A percentile compares a stretch with the other conserved stretches of the same genome.
These are phyloP conservation scores for Arthrobotrys conoides DNA, from an alignment of 2,329 filamentous ascomycete genomes.

Conservation along the genomic window DNA sequence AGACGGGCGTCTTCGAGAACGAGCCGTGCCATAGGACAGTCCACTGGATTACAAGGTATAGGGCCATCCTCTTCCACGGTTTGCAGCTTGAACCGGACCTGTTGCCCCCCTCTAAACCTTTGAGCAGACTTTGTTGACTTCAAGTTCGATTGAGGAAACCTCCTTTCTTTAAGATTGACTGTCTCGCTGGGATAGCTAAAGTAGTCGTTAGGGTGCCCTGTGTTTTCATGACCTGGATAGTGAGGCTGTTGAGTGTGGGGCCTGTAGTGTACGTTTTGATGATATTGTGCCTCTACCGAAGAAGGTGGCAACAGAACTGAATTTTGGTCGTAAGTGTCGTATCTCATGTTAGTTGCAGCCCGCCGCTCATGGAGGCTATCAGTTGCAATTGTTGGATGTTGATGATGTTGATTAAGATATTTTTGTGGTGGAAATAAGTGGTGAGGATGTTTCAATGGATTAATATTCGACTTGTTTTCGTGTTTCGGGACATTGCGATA, in stretches of 20 bases:
- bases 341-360: slow-evolving; percentile 29
- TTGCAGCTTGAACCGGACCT: slow-evolving; percentile 38
- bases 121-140: slow-evolving; percentile 31
- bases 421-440: slow-evolving; percentile 24
- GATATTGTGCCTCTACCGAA: slow-evolving; percentile 6
- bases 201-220: slow-evolving; percentile 21
- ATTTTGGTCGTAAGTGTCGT: slow-evolving; percentile 30
- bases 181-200: slow-evolving; percentile 42
- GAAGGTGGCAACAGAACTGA: neutral
- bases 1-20: slow-evolving; percentile 50
- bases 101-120: slow-evolving; percentile 24
- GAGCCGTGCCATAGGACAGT: slow-evolving; percentile 39
- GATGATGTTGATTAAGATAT: slow-evolving; percentile 1
- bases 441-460: slow-evolving; percentile 47
- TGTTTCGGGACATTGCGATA: slow-evolving; percentile 56
- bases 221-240: slow-evolving; percentile 5
- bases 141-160: slow-evolving; percentile 9
- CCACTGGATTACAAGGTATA: slow-evolving; percentile 54
- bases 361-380: slow-evolving; percentile 13
- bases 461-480: slow-evolving; percentile 55
- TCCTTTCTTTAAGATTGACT: slow-evolving; percentile 53
- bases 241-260: slow-evolving; percentile 13
- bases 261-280: neutral
- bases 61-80: slow-evolving; percentile 53
- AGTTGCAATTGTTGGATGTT: neutral